Percentiles rank a stretch among this genome's conserved stretches.
Evolutionary conservation across 2,329 filamentous ascomycete genomes (phyloP).

Genomic region (Aschersonia sp.): DNA sequence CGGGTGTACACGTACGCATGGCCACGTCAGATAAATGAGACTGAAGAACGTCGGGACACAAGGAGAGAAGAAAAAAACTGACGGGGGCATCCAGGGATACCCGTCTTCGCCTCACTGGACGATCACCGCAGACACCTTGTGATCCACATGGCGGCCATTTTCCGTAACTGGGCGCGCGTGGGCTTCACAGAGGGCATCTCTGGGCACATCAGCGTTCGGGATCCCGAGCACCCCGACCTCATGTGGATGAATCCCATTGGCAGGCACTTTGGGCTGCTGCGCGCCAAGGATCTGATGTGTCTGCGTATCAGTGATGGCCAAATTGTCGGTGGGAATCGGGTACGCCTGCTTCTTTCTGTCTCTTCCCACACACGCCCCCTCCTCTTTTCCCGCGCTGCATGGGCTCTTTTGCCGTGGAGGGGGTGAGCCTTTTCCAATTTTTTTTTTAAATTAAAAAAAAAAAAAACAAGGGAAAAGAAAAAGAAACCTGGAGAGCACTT

Average conservation of each 20-base stretch:
- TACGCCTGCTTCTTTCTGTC: constrained; percentile 2
- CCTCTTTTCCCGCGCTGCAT: background rate
- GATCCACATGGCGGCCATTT: constrained; percentile 47
- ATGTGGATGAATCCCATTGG: constrained; percentile 62
- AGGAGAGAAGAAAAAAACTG: no score
- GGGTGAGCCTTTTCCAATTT: background rate
- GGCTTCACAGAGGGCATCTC: constrained; percentile 17
- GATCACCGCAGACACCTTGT: constrained; percentile 47
- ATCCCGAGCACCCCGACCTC: constrained; percentile 43
- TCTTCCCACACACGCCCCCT: background rate
- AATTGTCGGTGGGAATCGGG: constrained; percentile 46
- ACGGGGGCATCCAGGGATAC: constrained; percentile 19
- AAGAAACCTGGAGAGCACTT: background rate
- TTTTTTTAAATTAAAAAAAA: no score
- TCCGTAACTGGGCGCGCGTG: constrained; percentile 23
- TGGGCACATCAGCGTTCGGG: constrained; percentile 50
- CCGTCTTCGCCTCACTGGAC: constrained; percentile 22
- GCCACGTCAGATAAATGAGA: no score
- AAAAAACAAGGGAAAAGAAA: background rate
- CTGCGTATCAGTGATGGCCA: constrained; percentile 42
- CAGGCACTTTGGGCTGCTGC: constrained; percentile 51
- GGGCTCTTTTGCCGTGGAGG: background rate
- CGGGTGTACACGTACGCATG: no score
- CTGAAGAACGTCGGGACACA: no score
- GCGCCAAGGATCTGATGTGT: constrained; percentile 53